These are phyloP conservation scores for Leptographium lundbergii DNA, from an alignment of 2,329 filamentous ascomycete genomes.

Conservation along the genomic window DNA sequence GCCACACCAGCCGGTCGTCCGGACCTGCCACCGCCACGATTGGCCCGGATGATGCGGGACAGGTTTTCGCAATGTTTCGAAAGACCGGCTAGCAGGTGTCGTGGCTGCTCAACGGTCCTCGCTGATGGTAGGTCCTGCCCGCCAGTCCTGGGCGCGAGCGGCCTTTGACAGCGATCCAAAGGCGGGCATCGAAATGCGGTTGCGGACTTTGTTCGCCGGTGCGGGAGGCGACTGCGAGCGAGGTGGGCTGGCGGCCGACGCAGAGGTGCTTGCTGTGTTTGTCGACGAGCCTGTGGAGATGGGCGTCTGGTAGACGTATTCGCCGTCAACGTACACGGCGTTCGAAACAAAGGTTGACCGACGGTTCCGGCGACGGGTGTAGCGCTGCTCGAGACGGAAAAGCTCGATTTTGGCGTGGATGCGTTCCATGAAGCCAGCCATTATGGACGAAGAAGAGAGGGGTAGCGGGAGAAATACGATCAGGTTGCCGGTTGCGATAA, in stretches of 20 bases:
- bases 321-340: conserved; percentile 86
- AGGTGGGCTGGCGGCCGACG: conserved; percentile 23
- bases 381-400: conserved; percentile 88
- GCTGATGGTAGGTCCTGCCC: conserved; percentile 15
- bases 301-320: conserved; percentile 72
- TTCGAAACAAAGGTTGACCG: conserved; percentile 82
- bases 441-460: not conserved
- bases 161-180: conserved; percentile 32
- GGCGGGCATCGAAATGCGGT: conserved; percentile 43
- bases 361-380: conserved; percentile 75
- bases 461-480: not conserved
- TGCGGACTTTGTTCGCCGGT: conserved; percentile 23
- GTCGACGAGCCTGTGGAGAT: conserved; percentile 44
- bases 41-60: not conserved
- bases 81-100: not conserved
- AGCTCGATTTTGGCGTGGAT: conserved; percentile 68
- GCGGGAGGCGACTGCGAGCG: conserved; percentile 15
- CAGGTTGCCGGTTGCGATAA: not conserved
- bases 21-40: not conserved
- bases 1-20: not conserved
- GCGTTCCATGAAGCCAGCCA: conserved; percentile 40
- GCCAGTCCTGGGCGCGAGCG: conserved; percentile 26
- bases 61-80: not conserved
- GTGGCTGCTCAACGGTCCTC: conserved; percentile 2
- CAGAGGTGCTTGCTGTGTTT: conserved; percentile 29